phyloP scores from a whole-genome alignment of 148 eudicot species.

The Amaranthus palmeri region DNA sequence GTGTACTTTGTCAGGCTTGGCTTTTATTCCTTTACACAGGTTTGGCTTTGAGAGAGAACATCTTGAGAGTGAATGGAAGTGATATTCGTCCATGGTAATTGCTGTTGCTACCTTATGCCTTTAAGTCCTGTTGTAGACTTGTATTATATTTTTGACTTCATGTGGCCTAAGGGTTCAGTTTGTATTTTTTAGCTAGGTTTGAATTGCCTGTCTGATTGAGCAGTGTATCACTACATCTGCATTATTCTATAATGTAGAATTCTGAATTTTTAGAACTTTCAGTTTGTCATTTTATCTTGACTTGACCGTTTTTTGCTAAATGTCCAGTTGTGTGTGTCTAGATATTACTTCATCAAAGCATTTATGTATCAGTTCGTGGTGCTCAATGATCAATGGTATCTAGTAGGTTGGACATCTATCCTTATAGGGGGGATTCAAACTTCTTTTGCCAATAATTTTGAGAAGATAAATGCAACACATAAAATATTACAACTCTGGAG shows the following conservation, averaged over 20 bases:
- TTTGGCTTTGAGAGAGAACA: conserved; percentile 91
- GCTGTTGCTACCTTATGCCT: neutral
- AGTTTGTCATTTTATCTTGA: conserved; percentile 5
- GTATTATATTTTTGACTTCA: neutral
- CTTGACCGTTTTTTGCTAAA: neutral
- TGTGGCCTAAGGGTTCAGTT: neutral
- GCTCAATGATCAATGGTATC: neutral
- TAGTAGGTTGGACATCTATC: neutral
- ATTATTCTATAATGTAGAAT: neutral
- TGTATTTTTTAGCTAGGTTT: neutral
- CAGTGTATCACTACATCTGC: neutral
- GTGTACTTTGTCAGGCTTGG: conserved; percentile 73
- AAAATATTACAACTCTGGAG: neutral
- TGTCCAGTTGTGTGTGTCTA: neutral
- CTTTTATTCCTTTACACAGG: conserved; percentile 85
- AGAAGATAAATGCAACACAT: neutral
- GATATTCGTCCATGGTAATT: conserved; percentile 96
- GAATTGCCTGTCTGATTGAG: neutral
- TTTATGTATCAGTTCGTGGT: neutral
- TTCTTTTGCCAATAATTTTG: neutral
- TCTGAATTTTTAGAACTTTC: conserved; percentile 1
- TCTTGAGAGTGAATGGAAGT: conserved; percentile 94
- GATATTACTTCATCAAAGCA: neutral
- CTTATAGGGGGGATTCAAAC: neutral
- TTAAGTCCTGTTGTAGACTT: neutral